phyloP scores from a whole-genome alignment of 2,329 filamentous ascomycete species.

The Xylariaceae sp. region DNA sequence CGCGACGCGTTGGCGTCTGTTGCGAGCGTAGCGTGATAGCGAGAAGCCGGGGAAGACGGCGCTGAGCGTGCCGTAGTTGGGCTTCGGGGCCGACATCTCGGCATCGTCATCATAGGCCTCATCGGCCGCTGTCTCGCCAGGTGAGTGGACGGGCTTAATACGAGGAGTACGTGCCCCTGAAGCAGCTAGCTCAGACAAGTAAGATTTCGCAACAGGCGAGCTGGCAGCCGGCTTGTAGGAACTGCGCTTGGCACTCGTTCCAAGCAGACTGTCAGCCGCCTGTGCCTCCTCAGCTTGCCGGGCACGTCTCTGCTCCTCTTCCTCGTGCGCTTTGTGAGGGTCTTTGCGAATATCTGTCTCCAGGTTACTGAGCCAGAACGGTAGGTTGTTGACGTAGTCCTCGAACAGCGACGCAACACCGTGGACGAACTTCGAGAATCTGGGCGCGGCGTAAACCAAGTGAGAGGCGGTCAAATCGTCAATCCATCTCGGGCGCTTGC shows the following conservation, averaged over 20 bases:
- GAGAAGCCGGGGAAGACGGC: slow-evolving; percentile 79
- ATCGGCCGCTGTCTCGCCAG: slow-evolving; percentile 23
- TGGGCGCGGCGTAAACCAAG: slow-evolving; percentile 79
- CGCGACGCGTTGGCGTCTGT: slow-evolving; percentile 45
- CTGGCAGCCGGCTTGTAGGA: slow-evolving; percentile 57
- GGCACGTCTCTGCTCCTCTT: slow-evolving; percentile 79
- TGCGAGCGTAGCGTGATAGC: slow-evolving; percentile 66
- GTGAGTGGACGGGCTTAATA: slow-evolving; percentile 20
- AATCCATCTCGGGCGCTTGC: slow-evolving; percentile 77
- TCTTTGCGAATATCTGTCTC: slow-evolving; percentile 93
- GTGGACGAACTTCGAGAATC: slow-evolving; percentile 96
- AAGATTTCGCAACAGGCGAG: slow-evolving; percentile 65
- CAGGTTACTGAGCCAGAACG: slow-evolving; percentile 90
- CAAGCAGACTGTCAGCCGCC: slow-evolving; percentile 82
- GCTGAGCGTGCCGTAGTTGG: slow-evolving; percentile 54
- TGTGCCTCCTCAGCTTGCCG: slow-evolving; percentile 81
- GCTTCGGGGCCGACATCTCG: slow-evolving; percentile 22
- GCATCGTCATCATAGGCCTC: slow-evolving; percentile 35
- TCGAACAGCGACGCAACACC: slow-evolving; percentile 89
- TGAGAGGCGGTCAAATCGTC: slow-evolving; percentile 89
- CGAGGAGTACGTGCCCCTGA: slow-evolving; percentile 38
- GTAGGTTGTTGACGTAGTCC: slow-evolving; percentile 90
- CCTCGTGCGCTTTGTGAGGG: slow-evolving; percentile 82
- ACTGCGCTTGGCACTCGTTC: slow-evolving; percentile 41
- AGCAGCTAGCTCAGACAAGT: slow-evolving; percentile 51